Base-by-base conservation (phyloP, 23 red algal species). In the Gracilariopsis chorda region DNA sequence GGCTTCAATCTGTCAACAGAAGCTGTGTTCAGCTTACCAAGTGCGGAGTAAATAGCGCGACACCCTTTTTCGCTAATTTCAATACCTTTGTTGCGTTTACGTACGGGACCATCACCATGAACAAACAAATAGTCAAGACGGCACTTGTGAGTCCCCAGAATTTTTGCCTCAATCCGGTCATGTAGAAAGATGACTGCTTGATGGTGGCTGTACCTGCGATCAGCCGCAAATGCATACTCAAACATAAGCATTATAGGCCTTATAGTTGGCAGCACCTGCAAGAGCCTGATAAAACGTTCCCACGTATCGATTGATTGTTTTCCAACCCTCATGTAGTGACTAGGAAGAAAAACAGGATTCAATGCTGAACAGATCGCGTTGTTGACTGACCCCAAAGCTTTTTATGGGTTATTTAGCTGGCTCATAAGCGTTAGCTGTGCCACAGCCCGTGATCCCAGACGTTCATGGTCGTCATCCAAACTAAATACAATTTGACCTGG, bases 361-460 rank as follows among this genome's bases (percentile, higher is more conserved):
- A 65, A 24, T 13, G 37, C 45, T 28, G 59, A 45, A 47, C 12
- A 65, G 2, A 84, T 4, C 2, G 80, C 58, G 14, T 64, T 84
- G 35, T 61, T 41, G 16, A 69, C 56, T 3, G 37, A 19, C 3
- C 42, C 80, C 13, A 68, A 19, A 25, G 56, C 56, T 5, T 48
- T 84, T 44, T 84, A 24, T 51, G 80, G 80, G 29, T 84, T 53
- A 17, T 84, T 69, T 32, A 45, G n/a, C 7, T 68, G 80, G 24
- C 9, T 14, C 10, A 84, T 34, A 2, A 44, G 0, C 9, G 29
- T 69, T 2, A 63, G 19, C 43, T 84, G 13, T 12, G 59, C 1
- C 12, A 42, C 56, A 27, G 80, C 58, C 21, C 80, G 25, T 9
- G 56, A 48, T 9, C 41, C 51, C 16, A 84, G 55, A 20, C 80